These are phyloP conservation scores for Fusarium hainanense DNA, from an alignment of 2,329 filamentous ascomycete species.

Conservation along the genomic window DNA sequence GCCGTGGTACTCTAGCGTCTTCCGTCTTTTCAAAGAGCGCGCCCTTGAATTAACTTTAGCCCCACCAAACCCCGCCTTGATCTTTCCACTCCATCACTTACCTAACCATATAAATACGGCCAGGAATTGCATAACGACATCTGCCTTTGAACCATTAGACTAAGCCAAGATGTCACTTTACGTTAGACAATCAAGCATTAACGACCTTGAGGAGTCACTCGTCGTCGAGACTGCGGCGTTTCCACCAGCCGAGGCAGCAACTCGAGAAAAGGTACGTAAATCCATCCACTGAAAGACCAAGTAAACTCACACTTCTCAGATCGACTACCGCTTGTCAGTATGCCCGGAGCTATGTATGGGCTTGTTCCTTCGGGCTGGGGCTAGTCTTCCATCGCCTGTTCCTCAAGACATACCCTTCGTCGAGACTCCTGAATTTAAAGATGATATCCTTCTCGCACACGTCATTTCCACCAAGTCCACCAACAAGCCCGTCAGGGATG, in stretches of 20 bases:
- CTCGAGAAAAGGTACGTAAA: slow-evolving; percentile 43
- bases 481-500: slow-evolving; percentile 37
- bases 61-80: slow-evolving; percentile 17
- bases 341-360: slow-evolving; percentile 47
- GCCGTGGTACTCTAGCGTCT: neutral
- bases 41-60: neutral
- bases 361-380: slow-evolving; percentile 32
- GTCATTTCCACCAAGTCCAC: slow-evolving; percentile 45
- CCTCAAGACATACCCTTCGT: slow-evolving; percentile 24
- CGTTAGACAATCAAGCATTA: slow-evolving; percentile 38
- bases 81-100: neutral
- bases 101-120: rapidly evolving
- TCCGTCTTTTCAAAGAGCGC: neutral
- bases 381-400: slow-evolving; percentile 2
- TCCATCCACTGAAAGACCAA: no score
- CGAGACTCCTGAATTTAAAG: neutral
- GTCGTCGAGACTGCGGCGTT: slow-evolving; percentile 47
- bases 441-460: slow-evolving; percentile 43
- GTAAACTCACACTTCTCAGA: slow-evolving; percentile 33
- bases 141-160: rapidly evolving
- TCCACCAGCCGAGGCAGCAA: slow-evolving; percentile 46
- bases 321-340: slow-evolving; percentile 46
- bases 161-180: slow-evolving; percentile 37
- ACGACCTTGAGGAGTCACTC: slow-evolving; percentile 42
- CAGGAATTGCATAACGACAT: neutral